These are phyloP conservation scores for Cyclotella choctawhatcheeana DNA, from an alignment of 108 stramenopile genomes.

Conservation along the genomic window DNA sequence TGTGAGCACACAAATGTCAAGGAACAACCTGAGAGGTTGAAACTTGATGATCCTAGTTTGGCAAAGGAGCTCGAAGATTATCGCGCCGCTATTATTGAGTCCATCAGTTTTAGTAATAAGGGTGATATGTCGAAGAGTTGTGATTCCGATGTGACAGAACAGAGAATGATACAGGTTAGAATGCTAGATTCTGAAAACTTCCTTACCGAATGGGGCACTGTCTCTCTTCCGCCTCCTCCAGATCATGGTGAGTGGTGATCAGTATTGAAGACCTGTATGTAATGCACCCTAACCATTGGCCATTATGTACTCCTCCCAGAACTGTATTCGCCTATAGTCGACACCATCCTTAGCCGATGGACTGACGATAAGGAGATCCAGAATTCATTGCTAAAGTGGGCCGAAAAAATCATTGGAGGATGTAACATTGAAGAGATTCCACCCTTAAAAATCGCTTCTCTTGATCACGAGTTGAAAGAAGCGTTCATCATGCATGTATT, in stretches of 20 bases:
- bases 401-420: slow-evolving; percentile 71
- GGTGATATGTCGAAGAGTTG: slow-evolving; percentile 24
- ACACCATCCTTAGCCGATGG: slow-evolving; percentile 74
- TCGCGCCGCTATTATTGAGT: slow-evolving; percentile 32
- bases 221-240: slow-evolving; percentile 75
- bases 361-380: slow-evolving; percentile 65
- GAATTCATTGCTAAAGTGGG: slow-evolving; percentile 71
- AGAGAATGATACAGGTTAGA: slow-evolving; percentile 70
- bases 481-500: slow-evolving; percentile 87
- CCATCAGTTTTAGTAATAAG: slow-evolving; percentile 16
- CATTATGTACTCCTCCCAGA: too few relatives aligned
- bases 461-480: slow-evolving; percentile 83
- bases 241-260: slow-evolving; percentile 73
- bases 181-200: slow-evolving; percentile 88
- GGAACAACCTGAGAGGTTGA: slow-evolving; percentile 15
- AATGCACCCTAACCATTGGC: too few relatives aligned
- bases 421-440: slow-evolving; percentile 61
- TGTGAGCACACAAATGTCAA: slow-evolving; percentile 27
- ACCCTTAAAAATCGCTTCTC: slow-evolving; percentile 75
- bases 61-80: slow-evolving; percentile 52
- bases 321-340: slow-evolving; percentile 80
- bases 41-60: slow-evolving; percentile 41
- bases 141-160: slow-evolving; percentile 41
- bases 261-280: not conserved
- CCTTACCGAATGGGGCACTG: slow-evolving; percentile 80